Conservation (phyloP, 140 eudicot genomes). For the Bidens hawaiensis region DNA sequence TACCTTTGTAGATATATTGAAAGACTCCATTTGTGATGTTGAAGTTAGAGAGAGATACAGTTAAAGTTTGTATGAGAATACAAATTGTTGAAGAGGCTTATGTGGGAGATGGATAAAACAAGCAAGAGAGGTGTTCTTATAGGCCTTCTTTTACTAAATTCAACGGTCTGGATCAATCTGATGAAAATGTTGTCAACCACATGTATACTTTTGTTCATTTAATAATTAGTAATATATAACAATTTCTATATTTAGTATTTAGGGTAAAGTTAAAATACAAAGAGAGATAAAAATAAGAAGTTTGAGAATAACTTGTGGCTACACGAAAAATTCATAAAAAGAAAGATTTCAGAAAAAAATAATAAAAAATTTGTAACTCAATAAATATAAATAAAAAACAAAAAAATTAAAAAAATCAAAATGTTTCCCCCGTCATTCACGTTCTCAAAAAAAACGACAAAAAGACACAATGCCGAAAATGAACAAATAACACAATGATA, state of each 20-base stretch:
- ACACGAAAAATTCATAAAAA: no score
- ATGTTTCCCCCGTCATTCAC: no score
- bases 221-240: not conserved
- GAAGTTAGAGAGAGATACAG: conserved; percentile 17
- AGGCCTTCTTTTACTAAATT: conserved; percentile 24
- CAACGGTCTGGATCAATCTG: conserved; percentile 40
- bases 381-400: no score
- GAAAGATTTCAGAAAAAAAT: no score
- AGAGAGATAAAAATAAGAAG: no score
- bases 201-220: not conserved
- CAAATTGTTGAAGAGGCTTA: conserved; percentile 29
- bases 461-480: no score
- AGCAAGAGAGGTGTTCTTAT: conserved; percentile 41
- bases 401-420: no score
- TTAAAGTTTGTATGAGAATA: conserved; percentile 22
- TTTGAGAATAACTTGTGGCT: no score
- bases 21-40: conserved; percentile 18
- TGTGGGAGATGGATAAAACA: conserved; percentile 32
- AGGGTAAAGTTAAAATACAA: no score
- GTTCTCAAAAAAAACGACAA: no score
- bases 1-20: conserved; percentile 29
- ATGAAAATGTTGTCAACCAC: conserved; percentile 25
- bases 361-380: no score
- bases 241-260: conserved; percentile 12
- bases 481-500: no score